Evolutionary conservation across 1,284 basidiomycete genomes (phyloP).

Genomic region (Calocybe gambosa): DNA sequence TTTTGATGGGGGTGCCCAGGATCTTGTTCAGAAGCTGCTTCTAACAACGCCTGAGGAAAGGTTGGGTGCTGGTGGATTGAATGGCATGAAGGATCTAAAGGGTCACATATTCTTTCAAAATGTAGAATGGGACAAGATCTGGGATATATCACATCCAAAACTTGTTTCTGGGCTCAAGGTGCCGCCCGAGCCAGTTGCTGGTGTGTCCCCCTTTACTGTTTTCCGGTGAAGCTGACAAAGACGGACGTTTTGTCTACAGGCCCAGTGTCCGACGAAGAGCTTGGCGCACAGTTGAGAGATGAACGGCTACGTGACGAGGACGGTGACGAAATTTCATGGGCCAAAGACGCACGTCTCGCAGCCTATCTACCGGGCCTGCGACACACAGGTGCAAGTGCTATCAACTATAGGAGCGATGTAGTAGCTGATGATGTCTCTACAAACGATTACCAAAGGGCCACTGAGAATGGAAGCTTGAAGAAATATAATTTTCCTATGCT

Average conservation of each 20-base stretch:
- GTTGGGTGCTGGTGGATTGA: conserved; percentile 53
- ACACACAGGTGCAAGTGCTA: conserved; percentile 2
- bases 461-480: background rate
- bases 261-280: conserved; percentile 9
- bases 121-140: conserved; percentile 70
- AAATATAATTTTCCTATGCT: conserved; percentile 11
- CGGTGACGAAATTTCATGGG: conserved; percentile 14
- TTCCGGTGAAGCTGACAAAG: background rate
- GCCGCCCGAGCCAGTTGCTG: conserved; percentile 4
- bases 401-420: background rate
- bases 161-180: conserved; percentile 28
- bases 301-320: conserved; percentile 12
- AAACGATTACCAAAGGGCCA: background rate
- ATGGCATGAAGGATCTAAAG: conserved; percentile 57
- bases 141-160: conserved; percentile 60
- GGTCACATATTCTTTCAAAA: conserved; percentile 70
- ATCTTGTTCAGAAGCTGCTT: conserved; percentile 60
- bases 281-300: conserved; percentile 14
- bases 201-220: background rate
- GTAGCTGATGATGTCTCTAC: background rate
- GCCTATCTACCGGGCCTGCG: conserved; percentile 14
- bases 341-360: conserved; percentile 9
- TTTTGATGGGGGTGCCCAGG: conserved; percentile 64
- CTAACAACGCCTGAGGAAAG: conserved; percentile 70
- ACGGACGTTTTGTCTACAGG: background rate